phyloP scores from a whole-genome alignment of 1,284 basidiomycete species.

The Hymenochaete sp. region DNA sequence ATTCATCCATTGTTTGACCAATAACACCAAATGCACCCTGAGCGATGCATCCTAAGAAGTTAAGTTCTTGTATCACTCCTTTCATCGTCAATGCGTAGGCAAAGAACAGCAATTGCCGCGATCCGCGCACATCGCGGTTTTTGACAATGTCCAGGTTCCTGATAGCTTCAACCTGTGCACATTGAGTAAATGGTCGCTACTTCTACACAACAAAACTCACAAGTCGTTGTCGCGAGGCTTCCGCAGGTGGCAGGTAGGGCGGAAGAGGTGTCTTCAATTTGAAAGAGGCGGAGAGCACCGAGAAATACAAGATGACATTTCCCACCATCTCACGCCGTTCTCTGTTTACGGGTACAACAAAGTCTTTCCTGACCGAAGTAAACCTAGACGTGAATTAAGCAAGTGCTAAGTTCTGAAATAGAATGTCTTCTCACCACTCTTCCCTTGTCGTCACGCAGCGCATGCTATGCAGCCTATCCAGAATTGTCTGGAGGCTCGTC shows the following conservation, averaged over 20 bases:
- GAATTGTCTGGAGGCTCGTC: slow-evolving; percentile 79
- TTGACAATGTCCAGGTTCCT: slow-evolving; percentile 79
- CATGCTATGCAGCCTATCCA: slow-evolving; percentile 90
- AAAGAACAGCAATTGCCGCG: slow-evolving; percentile 84
- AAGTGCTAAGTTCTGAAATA: background rate
- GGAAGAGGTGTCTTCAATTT: slow-evolving; percentile 86
- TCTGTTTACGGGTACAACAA: slow-evolving; percentile 81
- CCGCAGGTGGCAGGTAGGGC: slow-evolving; percentile 90
- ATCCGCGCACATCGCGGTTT: slow-evolving; percentile 62
- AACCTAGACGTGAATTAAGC: slow-evolving; percentile 37
- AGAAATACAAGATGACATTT: slow-evolving; percentile 89
- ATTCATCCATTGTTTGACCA: slow-evolving; percentile 57
- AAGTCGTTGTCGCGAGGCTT: slow-evolving; percentile 69
- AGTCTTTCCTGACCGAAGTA: slow-evolving; percentile 71
- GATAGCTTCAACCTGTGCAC: slow-evolving; percentile 63
- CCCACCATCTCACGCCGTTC: slow-evolving; percentile 89
- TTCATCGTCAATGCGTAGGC: slow-evolving; percentile 92
- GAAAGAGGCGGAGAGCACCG: slow-evolving; percentile 80
- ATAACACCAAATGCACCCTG: slow-evolving; percentile 88
- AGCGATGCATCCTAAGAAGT: slow-evolving; percentile 64
- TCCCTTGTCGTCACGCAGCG: slow-evolving; percentile 88
- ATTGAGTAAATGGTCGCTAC: background rate
- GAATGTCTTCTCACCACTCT: slow-evolving; percentile 62
- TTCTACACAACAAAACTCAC: slow-evolving; percentile 35
- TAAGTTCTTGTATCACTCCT: slow-evolving; percentile 82